Percentiles rank a stretch among this genome's conserved stretches.
Evolutionary conservation across 768 basidiomycete genomes (phyloP).

Genomic region (Amanita exitialis): DNA sequence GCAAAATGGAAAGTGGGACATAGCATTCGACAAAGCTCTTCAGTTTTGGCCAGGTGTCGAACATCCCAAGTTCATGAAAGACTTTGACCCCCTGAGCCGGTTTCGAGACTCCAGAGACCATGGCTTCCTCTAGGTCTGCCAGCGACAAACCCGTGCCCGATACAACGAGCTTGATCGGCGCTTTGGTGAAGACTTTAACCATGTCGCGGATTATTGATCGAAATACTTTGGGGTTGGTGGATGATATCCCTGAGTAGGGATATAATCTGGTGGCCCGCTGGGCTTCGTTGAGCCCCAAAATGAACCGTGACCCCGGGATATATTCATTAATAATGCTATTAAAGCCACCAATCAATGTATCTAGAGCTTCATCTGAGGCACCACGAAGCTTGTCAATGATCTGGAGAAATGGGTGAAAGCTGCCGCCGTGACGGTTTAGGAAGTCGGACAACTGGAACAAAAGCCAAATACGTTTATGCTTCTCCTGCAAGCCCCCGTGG

Average conservation of each 20-base stretch:
- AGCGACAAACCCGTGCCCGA: slow-evolving; percentile 8
- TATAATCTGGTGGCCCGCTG: slow-evolving; percentile 7
- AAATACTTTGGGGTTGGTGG: slow-evolving; percentile 8
- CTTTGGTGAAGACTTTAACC: slow-evolving; percentile 8
- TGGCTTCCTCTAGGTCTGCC: slow-evolving; percentile 8
- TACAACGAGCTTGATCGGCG: slow-evolving; percentile 4
- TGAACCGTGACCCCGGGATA: slow-evolving; percentile 5
- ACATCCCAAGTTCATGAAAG: slow-evolving; percentile 10
- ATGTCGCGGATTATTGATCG: slow-evolving; percentile 12
- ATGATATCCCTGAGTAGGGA: slow-evolving; percentile 10
- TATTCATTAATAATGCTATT: slow-evolving; percentile 7
- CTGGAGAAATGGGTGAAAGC: slow-evolving; percentile 11
- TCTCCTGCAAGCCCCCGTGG: slow-evolving; percentile 9
- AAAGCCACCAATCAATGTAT: slow-evolving; percentile 8
- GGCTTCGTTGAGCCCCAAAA: slow-evolving; percentile 9
- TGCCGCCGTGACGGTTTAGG: neutral
- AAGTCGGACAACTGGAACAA: neutral
- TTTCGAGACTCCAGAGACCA: neutral
- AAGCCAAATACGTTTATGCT: slow-evolving; percentile 4
- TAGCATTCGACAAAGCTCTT: slow-evolving; percentile 6
- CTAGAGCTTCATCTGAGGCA: slow-evolving; percentile 10
- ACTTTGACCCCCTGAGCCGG: neutral
- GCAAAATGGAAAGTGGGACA: slow-evolving; percentile 8
- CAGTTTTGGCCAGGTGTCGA: slow-evolving; percentile 3
- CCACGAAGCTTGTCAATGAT: slow-evolving; percentile 8